Percentiles rank a stretch among this genome's conserved stretches.
Conservation (phyloP, 495 filamentous ascomycete genomes). For the Lasiosphaeria hispida region DNA sequence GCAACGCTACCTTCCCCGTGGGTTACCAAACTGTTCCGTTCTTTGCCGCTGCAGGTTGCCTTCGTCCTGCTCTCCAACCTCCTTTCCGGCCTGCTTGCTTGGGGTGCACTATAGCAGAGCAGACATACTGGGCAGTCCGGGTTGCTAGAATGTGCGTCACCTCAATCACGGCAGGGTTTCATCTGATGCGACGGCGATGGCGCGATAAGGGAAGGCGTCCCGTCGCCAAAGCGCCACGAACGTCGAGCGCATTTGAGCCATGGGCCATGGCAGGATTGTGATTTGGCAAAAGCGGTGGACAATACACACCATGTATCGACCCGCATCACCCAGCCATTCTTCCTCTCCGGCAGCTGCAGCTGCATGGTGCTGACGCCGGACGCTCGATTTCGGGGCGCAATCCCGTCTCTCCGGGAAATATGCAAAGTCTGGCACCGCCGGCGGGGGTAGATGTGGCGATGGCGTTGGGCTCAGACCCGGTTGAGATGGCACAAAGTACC, state of each 20-base stretch:
- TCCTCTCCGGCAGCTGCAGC: constrained; percentile 21
- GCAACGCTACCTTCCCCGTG: no score
- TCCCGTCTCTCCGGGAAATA: constrained; percentile 22
- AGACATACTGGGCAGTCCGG: no score
- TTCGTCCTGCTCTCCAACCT: no score
- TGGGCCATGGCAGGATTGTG: constrained; percentile 11
- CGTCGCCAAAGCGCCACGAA: constrained; percentile 15
- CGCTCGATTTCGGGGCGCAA: constrained; percentile 27
- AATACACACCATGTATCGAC: constrained; percentile 3
- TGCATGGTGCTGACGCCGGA: constrained; percentile 14
- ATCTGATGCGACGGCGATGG: constrained; percentile 21
- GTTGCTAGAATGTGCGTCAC: constrained; percentile 6
- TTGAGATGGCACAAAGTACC: constrained; percentile 6
- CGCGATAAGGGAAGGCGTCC: constrained; percentile 11
- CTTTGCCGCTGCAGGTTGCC: no score
- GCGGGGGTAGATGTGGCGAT: constrained; percentile 8
- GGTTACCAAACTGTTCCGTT: no score
- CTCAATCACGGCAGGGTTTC: constrained; percentile 17
- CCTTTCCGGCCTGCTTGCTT: neutral
- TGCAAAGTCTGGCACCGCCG: neutral
- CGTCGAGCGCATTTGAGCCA: constrained; percentile 1
- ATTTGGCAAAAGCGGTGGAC: constrained; percentile 16
- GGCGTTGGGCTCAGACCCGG: constrained; percentile 13
- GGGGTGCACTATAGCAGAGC: no score
- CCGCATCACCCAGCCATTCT: constrained; percentile 15